A percentile compares a stretch with the other conserved stretches of the same genome.
These are phyloP conservation scores for Plenodomus lindquistii DNA, from an alignment of 2,329 filamentous ascomycete species.

Conservation along the genomic window DNA sequence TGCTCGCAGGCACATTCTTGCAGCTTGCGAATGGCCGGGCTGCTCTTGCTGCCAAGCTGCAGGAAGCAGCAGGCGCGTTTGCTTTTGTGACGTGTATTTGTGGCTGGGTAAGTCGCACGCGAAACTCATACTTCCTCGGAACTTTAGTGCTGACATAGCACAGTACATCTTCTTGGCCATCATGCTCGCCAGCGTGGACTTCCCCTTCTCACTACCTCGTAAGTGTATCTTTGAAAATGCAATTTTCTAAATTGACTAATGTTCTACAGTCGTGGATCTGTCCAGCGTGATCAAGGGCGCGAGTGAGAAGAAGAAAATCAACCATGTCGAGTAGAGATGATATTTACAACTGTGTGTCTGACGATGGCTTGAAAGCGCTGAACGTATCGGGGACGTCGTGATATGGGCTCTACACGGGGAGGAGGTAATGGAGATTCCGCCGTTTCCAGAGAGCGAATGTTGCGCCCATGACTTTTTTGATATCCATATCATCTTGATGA, in stretches of 20 bases:
- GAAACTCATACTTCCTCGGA: background rate
- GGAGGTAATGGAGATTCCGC: too few species aligned
- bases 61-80: slow-evolving; percentile 52
- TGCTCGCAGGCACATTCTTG: slow-evolving; percentile 66
- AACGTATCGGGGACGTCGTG: too few species aligned
- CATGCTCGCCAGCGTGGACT: slow-evolving; percentile 51
- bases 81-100: slow-evolving; percentile 53
- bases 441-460: too few species aligned
- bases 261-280: slow-evolving; percentile 48
- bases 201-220: slow-evolving; percentile 56
- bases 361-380: too few species aligned
- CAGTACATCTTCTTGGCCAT: background rate
- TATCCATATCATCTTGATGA: too few species aligned
- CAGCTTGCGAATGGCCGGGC: slow-evolving; percentile 52
- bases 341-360: too few species aligned
- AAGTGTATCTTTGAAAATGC: slow-evolving; percentile 8
- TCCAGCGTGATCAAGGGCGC: slow-evolving; percentile 51
- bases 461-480: too few species aligned
- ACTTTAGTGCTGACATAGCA: background rate
- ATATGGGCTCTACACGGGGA: too few species aligned
- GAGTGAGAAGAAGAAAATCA: slow-evolving; percentile 37
- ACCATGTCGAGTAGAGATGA: slow-evolving; percentile 23
- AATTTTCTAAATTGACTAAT: too few species aligned
- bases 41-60: slow-evolving; percentile 32
- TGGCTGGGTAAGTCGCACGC: slow-evolving; percentile 43